These are phyloP conservation scores for Coemansia sp. DNA, from an alignment of 192 early-diverging fungal genomes.

Conservation along the genomic window DNA sequence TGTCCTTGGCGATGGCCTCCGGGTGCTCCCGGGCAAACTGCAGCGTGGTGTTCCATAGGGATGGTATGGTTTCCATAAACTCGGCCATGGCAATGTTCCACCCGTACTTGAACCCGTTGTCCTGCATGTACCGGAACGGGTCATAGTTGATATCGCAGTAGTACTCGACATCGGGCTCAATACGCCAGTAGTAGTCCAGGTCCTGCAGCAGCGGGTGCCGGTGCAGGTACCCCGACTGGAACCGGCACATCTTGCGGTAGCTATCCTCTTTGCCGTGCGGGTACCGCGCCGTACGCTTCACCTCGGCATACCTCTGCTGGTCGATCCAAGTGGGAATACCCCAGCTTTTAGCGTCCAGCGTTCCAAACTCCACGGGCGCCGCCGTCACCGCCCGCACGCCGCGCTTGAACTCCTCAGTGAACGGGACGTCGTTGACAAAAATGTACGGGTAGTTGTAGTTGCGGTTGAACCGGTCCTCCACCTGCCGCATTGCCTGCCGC, in stretches of 20 bases:
- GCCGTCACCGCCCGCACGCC: constrained; percentile 50
- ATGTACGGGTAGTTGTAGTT: constrained; percentile 63
- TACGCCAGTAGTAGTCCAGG: constrained; percentile 49
- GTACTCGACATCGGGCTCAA: constrained; percentile 45
- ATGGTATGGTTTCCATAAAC: constrained; percentile 48
- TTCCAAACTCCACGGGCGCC: constrained; percentile 57
- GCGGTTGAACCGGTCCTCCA: constrained; percentile 69
- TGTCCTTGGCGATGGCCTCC: constrained; percentile 18
- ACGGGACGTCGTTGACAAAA: constrained; percentile 65
- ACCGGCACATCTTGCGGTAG: constrained; percentile 38
- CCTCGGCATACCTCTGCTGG: not conserved
- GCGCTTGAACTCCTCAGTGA: constrained; percentile 54
- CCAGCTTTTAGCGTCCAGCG: constrained; percentile 64
- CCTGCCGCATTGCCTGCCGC: constrained; percentile 54
- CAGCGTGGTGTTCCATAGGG: constrained; percentile 51
- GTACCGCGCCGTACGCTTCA: constrained; percentile 14
- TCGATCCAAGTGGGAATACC: constrained; percentile 1
- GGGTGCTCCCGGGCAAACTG: constrained; percentile 43
- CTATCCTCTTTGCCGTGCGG: constrained; percentile 28
- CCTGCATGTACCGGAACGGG: constrained; percentile 38
- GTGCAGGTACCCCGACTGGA: constrained; percentile 37
- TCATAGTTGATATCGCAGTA: constrained; percentile 45
- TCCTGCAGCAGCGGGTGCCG: constrained; percentile 27
- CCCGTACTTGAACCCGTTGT: constrained; percentile 32
- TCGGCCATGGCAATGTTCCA: constrained; percentile 56